Evolutionary conservation across 352 stramenopile genomes (phyloP).

Genomic region (Phytophthora sp.): DNA sequence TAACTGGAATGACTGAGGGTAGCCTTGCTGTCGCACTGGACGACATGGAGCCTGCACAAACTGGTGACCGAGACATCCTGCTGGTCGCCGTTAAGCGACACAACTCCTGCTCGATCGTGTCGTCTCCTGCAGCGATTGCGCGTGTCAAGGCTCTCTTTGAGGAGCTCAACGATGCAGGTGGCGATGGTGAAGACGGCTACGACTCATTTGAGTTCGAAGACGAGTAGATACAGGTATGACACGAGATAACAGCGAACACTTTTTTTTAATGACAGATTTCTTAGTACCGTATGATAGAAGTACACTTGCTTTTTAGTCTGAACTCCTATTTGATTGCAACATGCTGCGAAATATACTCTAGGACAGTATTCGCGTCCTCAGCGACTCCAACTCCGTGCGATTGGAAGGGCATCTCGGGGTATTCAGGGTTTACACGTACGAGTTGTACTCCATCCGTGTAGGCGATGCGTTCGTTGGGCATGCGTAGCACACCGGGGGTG

Average conservation of each 20-base stretch:
- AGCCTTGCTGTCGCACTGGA: constrained; percentile 74
- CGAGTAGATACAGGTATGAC: constrained; percentile 39
- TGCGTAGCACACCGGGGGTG: constrained; percentile 62
- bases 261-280: constrained; percentile 5
- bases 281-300: too few relatives aligned
- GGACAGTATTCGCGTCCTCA: constrained; percentile 52
- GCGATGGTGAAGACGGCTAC: constrained; percentile 71
- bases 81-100: constrained; percentile 66
- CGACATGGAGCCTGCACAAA: constrained; percentile 84
- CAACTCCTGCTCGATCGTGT: constrained; percentile 80
- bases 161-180: constrained; percentile 63
- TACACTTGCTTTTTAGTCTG: not conserved
- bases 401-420: constrained; percentile 62
- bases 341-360: constrained; percentile 43
- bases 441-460: constrained; percentile 49
- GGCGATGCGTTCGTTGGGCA: constrained; percentile 62
- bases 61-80: constrained; percentile 71
- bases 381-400: constrained; percentile 52
- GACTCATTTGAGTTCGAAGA: constrained; percentile 83
- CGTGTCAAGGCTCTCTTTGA: constrained; percentile 77
- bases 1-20: constrained; percentile 62
- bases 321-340: constrained; percentile 5
- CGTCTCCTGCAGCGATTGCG: constrained; percentile 60
- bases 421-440: constrained; percentile 61
- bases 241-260: constrained; percentile 11